These are phyloP conservation scores for Ustilago cynodontis DNA, from an alignment of 1,284 basidiomycete genomes.

Conservation along the genomic window DNA sequence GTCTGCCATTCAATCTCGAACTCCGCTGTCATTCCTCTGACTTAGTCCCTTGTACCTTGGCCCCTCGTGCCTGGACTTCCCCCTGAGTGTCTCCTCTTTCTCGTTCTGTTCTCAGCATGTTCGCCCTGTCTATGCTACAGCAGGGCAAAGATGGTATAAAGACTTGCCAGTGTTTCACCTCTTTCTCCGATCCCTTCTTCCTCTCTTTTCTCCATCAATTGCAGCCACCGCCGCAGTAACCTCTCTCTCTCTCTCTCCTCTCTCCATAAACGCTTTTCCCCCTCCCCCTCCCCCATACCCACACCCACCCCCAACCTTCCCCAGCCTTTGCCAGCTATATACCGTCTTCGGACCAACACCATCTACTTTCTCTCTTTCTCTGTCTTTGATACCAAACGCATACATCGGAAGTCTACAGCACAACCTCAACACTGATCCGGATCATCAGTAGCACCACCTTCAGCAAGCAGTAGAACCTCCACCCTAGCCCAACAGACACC, in stretches of 20 bases:
- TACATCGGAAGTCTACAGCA: not conserved
- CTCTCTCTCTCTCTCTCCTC: constrained; percentile 14
- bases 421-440: constrained; percentile 14
- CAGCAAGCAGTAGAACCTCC: not conserved
- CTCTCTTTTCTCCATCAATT: constrained; percentile 38
- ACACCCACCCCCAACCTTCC: not conserved
- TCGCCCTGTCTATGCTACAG: constrained; percentile 7
- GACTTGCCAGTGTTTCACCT: constrained; percentile 5
- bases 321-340: not conserved
- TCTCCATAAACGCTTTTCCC: constrained; percentile 5
- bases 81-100: not conserved
- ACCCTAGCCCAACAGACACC: not conserved
- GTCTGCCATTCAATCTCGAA: constrained; percentile 12
- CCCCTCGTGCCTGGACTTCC: not conserved
- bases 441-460: constrained; percentile 14
- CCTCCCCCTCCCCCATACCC: constrained; percentile 9
- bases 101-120: not conserved
- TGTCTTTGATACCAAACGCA: constrained; percentile 1
- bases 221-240: constrained; percentile 35
- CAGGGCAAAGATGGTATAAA: constrained; percentile 27
- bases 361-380: not conserved
- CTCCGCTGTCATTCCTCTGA: constrained; percentile 17
- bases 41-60: not conserved
- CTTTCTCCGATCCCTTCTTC: constrained; percentile 20
- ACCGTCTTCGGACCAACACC: constrained; percentile 2